Base-by-base conservation (phyloP, 441 rosid species). In the Melastoma candidum region DNA sequence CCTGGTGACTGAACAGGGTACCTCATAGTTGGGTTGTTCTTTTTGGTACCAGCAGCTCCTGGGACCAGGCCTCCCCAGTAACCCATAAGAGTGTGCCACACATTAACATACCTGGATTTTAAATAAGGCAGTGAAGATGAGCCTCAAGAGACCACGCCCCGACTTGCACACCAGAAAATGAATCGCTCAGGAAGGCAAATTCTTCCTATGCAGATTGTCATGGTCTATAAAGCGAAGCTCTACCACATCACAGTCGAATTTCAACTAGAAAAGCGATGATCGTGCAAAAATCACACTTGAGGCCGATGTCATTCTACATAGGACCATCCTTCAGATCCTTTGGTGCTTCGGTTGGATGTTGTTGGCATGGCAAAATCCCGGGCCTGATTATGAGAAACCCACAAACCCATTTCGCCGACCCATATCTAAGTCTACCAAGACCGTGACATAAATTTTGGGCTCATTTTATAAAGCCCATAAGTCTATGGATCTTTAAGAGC, bases 1-100 rank as follows among this genome's bases (percentile, higher is more conserved):
- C 73, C 80, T 11, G 73, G 78, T 24, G 80, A 68, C 57, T 72
- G 81, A 12, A 49, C 29, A 3, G 75, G 82, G 53, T 66, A 66
- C 53, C 51, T 67, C 55, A 80, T 44, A 58, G 53, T 58, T 12
- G 80, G 80, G 57, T 65, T 70, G 44, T 80, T 74, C 49, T 57
- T 68, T 65, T 62, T 57, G 13, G 68, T 71, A 32, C 58, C 78
- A 8, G 13, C 48, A 24, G 69, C 69, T 63, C 74, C 60, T 11
- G 80, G 85, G 68, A 26, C 71, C 48, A 80, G 78, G 59, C 80
- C 80, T 51, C 80, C 77, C 80, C 80, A 72, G 68, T 69, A 72
- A 10, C 80, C 80, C 48, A 67, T 24, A 48, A 75, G 51, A 24
- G 77, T 77, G 51, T 72, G 80, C 80, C 77, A 76, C 22, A 72